Percentiles rank a stretch among this genome's conserved stretches.
phyloP scores from a whole-genome alignment of 177 flowering plant species.

The Vitis hybrid region DNA sequence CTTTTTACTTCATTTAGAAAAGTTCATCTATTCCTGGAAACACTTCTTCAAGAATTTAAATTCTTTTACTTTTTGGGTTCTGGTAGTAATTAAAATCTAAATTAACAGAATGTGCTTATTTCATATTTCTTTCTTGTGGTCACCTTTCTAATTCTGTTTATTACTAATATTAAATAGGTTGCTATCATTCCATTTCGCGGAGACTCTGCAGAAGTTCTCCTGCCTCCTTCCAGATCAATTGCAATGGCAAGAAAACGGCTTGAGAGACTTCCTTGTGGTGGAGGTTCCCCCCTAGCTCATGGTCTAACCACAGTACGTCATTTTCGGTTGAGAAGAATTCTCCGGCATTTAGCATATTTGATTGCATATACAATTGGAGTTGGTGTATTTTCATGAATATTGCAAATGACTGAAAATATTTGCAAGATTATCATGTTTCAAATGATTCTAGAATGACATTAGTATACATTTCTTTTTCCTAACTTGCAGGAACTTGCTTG shows the following conservation, averaged over 20 bases:
- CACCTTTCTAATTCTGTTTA: neutral
- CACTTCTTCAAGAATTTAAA: neutral
- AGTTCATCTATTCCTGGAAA: neutral
- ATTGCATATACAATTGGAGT: too few species aligned
- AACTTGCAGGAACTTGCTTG: too few species aligned
- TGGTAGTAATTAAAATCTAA: neutral
- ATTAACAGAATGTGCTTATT: neutral
- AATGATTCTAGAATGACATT: too few species aligned
- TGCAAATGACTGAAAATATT: too few species aligned
- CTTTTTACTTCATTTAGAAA: too few species aligned
- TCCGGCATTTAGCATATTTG: neutral
- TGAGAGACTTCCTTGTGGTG: slow-evolving; percentile 97
- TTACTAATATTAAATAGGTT: slow-evolving; percentile 44
- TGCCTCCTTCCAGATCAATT: slow-evolving; percentile 98
- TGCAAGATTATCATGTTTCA: too few species aligned
- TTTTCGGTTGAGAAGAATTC: neutral
- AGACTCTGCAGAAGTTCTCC: slow-evolving; percentile 91
- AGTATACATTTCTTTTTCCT: too few species aligned
- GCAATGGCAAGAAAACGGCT: slow-evolving; percentile 99
- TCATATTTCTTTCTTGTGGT: neutral
- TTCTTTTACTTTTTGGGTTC: fast-evolving
- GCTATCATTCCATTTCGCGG: slow-evolving; percentile 96
- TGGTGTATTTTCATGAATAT: too few species aligned
- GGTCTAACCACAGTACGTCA: slow-evolving; percentile 81
- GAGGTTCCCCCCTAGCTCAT: slow-evolving; percentile 98